Evolutionary conservation across 1,139 yeast species (phyloP).

Genomic region (Groenewaldozyma auringiensis): DNA sequence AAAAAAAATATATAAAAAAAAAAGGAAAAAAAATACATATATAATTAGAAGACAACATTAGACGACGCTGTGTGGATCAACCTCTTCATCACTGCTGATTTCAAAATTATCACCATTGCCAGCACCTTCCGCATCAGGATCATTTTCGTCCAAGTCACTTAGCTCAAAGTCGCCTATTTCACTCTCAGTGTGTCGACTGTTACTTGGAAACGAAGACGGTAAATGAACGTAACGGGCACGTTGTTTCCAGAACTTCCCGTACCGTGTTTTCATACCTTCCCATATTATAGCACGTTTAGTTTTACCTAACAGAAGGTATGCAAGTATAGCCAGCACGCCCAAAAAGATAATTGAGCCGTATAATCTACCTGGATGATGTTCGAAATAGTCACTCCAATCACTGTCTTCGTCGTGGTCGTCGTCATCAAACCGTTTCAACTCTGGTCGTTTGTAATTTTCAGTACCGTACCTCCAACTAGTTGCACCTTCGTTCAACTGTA

Average conservation of each 20-base stretch:
- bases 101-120: constrained; percentile 14
- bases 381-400: constrained; percentile 31
- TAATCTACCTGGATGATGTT: constrained; percentile 43
- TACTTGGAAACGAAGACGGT: background rate
- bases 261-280: constrained; percentile 21
- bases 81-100: constrained; percentile 11
- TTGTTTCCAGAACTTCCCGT: background rate
- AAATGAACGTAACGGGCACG: background rate
- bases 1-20: no score
- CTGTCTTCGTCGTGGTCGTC: constrained; percentile 23
- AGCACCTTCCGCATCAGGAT: constrained; percentile 9
- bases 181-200: background rate
- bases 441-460: constrained; percentile 15
- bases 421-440: constrained; percentile 11
- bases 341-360: constrained; percentile 48
- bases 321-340: constrained; percentile 36
- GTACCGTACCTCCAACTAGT: constrained; percentile 27
- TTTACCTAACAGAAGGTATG: constrained; percentile 45
- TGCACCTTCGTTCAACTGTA: constrained; percentile 41
- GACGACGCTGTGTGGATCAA: no score
- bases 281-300: constrained; percentile 28
- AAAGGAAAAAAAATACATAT: no score
- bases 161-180: constrained; percentile 21
- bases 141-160: constrained; percentile 17
- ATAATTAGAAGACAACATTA: no score